These are phyloP conservation scores for Pugionium dolabratum DNA, from an alignment of 345 rosid species.

Conservation along the genomic window DNA sequence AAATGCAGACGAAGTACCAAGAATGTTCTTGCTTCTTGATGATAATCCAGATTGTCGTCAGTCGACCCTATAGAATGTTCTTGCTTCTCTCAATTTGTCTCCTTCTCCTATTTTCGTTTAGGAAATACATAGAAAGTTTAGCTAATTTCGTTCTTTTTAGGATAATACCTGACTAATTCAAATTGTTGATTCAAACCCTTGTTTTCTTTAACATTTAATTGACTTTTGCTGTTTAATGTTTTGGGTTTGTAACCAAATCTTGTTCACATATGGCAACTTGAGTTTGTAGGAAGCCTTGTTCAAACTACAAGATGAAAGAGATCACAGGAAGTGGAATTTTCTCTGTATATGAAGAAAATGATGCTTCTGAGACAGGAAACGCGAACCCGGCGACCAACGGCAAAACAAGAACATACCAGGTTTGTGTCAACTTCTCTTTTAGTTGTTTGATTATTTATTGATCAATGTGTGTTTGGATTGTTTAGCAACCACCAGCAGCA, in stretches of 20 bases:
- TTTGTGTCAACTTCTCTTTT: conserved; percentile 18
- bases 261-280: neutral
- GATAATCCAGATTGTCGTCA: too few species aligned
- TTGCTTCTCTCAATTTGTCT: too few species aligned
- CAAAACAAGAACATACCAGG: conserved; percentile 82
- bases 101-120: too few species aligned
- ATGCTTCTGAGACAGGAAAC: conserved; percentile 12
- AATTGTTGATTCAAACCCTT: too few species aligned
- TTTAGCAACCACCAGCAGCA: conserved; percentile 82
- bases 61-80: too few species aligned
- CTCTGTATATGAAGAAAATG: conserved; percentile 61
- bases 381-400: conserved; percentile 37
- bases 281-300: conserved; percentile 78
- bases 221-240: too few species aligned
- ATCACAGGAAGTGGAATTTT: conserved; percentile 93
- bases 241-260: too few species aligned
- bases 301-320: conserved; percentile 90
- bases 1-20: neutral
- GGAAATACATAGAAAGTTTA: too few species aligned
- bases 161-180: too few species aligned
- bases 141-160: too few species aligned
- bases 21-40: too few species aligned
- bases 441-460: neutral
- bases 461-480: conserved; percentile 9
- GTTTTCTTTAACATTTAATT: too few species aligned